phyloP scores from a whole-genome alignment of 805 yeast genomes.

The Wickerhamiella brachini region DNA sequence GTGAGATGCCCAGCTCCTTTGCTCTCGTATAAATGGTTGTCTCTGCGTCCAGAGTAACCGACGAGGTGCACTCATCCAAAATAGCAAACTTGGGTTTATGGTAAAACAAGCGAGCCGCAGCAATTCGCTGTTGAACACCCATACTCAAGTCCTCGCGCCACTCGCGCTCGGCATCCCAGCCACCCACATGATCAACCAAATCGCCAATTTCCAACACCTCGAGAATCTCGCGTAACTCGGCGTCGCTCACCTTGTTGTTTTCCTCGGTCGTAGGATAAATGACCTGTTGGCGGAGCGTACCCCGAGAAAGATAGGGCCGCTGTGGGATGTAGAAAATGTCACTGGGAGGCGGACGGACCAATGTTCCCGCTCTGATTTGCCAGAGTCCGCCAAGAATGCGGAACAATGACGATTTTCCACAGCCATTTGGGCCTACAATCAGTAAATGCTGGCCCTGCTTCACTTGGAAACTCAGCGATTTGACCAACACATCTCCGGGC shows the following conservation, averaged over 20 bases:
- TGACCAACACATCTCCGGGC: conserved; percentile 56
- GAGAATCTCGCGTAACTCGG: conserved; percentile 24
- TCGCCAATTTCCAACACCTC: conserved; percentile 25
- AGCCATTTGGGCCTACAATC: conserved; percentile 92
- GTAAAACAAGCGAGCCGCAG: conserved; percentile 84
- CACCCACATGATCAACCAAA: conserved; percentile 29
- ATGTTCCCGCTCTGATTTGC: conserved; percentile 52
- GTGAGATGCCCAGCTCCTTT: conserved; percentile 60
- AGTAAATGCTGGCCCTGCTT: conserved; percentile 72
- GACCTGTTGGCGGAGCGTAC: conserved; percentile 73
- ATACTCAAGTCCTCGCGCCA: conserved; percentile 83
- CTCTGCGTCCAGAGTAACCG: conserved; percentile 83
- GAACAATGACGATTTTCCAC: conserved; percentile 87
- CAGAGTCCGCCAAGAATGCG: conserved; percentile 86
- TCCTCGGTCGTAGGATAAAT: conserved; percentile 69
- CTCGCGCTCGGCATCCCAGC: conserved; percentile 54
- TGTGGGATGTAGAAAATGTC: conserved; percentile 84
- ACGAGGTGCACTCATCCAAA: conserved; percentile 89
- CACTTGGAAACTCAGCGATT: conserved; percentile 53
- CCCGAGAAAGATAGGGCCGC: conserved; percentile 72
- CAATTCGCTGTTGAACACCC: conserved; percentile 87
- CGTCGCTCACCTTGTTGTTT: conserved; percentile 28
- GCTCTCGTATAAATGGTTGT: conserved; percentile 80
- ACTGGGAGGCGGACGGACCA: conserved; percentile 50
- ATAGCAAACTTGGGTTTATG: conserved; percentile 91